A percentile compares a stretch with the other conserved stretches of the same genome.
These are phyloP conservation scores for Penicillium atrosanguineum DNA, from an alignment of 495 filamentous ascomycete genomes.

Conservation along the genomic window DNA sequence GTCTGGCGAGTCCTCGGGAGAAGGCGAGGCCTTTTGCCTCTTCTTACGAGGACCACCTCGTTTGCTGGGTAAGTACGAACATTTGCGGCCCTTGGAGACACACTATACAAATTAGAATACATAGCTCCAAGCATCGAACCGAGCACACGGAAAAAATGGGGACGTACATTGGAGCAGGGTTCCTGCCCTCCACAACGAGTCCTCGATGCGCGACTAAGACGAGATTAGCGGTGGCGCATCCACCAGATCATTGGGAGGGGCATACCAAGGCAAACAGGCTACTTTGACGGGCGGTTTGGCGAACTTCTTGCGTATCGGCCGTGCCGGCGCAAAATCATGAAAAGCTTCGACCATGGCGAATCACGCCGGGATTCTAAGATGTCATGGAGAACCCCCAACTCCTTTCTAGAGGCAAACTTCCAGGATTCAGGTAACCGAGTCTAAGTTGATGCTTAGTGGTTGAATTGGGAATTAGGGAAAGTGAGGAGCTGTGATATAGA, in stretches of 20 bases:
- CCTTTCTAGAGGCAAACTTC: neutral
- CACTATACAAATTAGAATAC: conserved; percentile 36
- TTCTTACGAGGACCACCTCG: conserved; percentile 54
- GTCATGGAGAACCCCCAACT: conserved; percentile 14
- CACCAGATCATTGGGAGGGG: neutral
- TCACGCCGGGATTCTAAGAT: conserved; percentile 14
- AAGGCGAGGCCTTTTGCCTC: conserved; percentile 31
- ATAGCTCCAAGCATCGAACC: neutral
- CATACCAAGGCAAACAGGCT: conserved; percentile 60
- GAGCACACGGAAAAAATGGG: neutral
- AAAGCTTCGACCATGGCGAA: conserved; percentile 31
- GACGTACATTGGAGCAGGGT: conserved; percentile 55
- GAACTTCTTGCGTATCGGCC: conserved; percentile 45
- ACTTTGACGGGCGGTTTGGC: conserved; percentile 61
- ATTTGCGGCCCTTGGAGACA: conserved; percentile 49
- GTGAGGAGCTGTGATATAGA: conserved; percentile 25
- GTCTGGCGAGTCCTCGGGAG: conserved; percentile 22
- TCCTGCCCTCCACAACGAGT: conserved; percentile 58
- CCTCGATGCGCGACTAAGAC: conserved; percentile 52
- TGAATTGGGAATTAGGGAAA: neutral
- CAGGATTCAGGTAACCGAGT: neutral
- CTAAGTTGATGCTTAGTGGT: neutral
- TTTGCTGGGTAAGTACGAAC: conserved; percentile 56
- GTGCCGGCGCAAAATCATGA: conserved; percentile 17
- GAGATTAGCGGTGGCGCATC: neutral